phyloP scores from a whole-genome alignment of 495 filamentous ascomycete species.

The Talaromyces nanjingensis region DNA sequence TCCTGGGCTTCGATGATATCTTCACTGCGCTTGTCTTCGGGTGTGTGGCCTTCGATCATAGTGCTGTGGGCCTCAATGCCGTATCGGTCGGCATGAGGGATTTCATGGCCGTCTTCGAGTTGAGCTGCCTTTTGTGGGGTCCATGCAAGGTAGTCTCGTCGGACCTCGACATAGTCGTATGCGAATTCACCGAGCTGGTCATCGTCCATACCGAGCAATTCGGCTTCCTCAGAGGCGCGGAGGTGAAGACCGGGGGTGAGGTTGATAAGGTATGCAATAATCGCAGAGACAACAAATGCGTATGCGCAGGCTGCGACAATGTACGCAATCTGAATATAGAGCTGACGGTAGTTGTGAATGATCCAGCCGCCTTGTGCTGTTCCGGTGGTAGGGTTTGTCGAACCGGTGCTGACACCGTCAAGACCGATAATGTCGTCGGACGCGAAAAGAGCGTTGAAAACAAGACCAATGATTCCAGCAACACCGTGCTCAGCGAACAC shows the following conservation, averaged over 20 bases:
- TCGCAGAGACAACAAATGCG: constrained; percentile 74
- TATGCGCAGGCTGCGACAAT: constrained; percentile 69
- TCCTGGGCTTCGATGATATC: constrained; percentile 31
- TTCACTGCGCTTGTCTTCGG: constrained; percentile 33
- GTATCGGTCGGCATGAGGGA: constrained; percentile 64
- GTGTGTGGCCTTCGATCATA: constrained; percentile 56
- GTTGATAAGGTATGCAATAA: constrained; percentile 82
- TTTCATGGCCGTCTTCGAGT: constrained; percentile 51
- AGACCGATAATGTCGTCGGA: constrained; percentile 82
- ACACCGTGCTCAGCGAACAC: constrained; percentile 97
- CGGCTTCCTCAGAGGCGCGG: constrained; percentile 90
- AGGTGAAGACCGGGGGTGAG: constrained; percentile 83
- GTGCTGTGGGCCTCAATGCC: constrained; percentile 74
- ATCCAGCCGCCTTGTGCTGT: constrained; percentile 69
- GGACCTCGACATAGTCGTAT: constrained; percentile 98
- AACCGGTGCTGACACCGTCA: constrained; percentile 84
- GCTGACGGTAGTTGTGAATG: constrained; percentile 79
- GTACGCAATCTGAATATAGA: constrained; percentile 91
- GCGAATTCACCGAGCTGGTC: constrained; percentile 98
- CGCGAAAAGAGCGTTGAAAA: constrained; percentile 90
- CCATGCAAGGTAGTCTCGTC: constrained; percentile 96
- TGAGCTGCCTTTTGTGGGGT: constrained; percentile 74
- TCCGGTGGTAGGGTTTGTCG: constrained; percentile 87
- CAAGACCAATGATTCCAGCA: constrained; percentile 83
- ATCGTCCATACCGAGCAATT: constrained; percentile 96